Conservation (phyloP, 169 alveolate genomes). For the Plasmodium sp. region DNA sequence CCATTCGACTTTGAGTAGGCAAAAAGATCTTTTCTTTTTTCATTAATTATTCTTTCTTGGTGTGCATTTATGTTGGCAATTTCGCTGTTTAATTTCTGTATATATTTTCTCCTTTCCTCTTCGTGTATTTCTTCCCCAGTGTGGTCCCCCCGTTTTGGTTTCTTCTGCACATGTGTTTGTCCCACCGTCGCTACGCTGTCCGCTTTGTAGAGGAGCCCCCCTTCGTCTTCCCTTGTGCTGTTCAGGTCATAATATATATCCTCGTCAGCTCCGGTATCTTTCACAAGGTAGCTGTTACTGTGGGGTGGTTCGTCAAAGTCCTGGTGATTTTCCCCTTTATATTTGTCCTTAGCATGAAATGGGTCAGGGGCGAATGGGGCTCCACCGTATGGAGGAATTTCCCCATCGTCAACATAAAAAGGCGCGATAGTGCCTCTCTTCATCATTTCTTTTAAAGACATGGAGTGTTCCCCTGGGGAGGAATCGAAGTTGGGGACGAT, state of each 20-base stretch:
- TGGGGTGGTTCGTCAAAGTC: background rate
- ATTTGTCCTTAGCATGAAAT: background rate
- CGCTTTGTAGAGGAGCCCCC: background rate
- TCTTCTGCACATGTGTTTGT: background rate
- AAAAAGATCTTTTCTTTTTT: slow-evolving; percentile 29
- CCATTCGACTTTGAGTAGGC: slow-evolving; percentile 21
- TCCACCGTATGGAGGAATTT: background rate
- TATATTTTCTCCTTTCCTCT: background rate
- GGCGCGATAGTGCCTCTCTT: background rate
- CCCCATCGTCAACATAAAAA: background rate
- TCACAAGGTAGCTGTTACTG: background rate
- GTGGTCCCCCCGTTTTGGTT: background rate
- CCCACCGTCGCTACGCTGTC: background rate
- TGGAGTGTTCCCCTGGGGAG: background rate
- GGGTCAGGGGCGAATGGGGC: background rate
- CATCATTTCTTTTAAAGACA: slow-evolving; percentile 20
- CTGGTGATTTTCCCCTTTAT: background rate
- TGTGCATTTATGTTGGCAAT: slow-evolving; percentile 6
- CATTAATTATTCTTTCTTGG: slow-evolving; percentile 19
- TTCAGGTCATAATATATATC: background rate
- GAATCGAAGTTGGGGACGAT: background rate
- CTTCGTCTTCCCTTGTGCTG: slow-evolving; percentile 6
- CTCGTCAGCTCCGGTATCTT: background rate
- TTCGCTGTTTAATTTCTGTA: slow-evolving; percentile 43
- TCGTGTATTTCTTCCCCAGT: background rate